Conservation (phyloP, 305 asterid species). For the Solanum hybrid region DNA sequence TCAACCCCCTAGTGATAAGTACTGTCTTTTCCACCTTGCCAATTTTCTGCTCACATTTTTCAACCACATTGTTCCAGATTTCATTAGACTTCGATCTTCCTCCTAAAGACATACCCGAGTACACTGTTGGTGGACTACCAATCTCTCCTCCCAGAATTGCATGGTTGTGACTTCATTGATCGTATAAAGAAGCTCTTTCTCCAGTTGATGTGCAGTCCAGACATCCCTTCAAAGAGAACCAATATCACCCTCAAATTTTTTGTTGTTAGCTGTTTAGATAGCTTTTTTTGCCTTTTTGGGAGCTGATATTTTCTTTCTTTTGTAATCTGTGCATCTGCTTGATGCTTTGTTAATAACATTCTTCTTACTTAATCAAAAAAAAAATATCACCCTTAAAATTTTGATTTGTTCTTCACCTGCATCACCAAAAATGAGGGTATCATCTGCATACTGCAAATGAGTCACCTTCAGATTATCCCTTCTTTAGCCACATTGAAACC, state of each 20-base stretch:
- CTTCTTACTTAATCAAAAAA: background rate
- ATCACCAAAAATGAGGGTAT: background rate
- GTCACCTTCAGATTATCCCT: background rate
- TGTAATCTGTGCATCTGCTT: background rate
- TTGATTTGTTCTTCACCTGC: background rate
- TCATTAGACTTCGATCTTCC: background rate
- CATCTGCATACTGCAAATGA: background rate
- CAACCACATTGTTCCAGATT: background rate
- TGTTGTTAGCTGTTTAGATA: background rate
- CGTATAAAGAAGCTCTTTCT: background rate
- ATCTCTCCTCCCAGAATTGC: background rate
- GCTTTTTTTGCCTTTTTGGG: background rate
- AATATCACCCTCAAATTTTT: background rate
- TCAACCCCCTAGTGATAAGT: background rate
- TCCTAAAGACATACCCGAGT: background rate
- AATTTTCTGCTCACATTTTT: background rate
- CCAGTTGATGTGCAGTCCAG: background rate
- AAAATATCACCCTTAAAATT: background rate
- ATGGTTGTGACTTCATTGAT: background rate
- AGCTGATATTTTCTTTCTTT: background rate
- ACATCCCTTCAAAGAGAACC: background rate
- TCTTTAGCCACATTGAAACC: background rate
- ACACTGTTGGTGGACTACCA: background rate
- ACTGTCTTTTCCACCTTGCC: background rate
- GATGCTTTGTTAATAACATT: background rate